Conservation (phyloP, 1,284 basidiomycete genomes). For the Tausonia pullulans region DNA sequence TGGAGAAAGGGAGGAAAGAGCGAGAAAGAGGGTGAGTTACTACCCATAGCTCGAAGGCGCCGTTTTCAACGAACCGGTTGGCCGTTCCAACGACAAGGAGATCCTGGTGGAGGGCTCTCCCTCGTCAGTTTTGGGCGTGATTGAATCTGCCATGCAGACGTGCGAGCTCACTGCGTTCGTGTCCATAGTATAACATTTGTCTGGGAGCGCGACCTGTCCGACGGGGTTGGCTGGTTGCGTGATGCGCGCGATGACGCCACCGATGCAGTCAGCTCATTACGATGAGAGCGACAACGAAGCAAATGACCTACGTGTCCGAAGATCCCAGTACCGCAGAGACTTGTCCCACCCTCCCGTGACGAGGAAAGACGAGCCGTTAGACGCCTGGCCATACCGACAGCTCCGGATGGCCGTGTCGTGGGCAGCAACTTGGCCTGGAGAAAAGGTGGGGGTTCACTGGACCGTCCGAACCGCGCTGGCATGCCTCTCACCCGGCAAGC, state of each 20-base stretch:
- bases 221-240: constrained; percentile 45
- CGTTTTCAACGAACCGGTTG: constrained; percentile 41
- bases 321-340: constrained; percentile 48
- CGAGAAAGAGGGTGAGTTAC: not conserved
- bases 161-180: not conserved
- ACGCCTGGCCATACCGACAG: constrained; percentile 48
- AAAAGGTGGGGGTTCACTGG: not conserved
- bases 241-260: not conserved
- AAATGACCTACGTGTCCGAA: not conserved
- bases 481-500: not conserved
- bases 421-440: constrained; percentile 50
- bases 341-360: constrained; percentile 89
- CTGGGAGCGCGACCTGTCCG: constrained; percentile 66
- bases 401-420: constrained; percentile 74
- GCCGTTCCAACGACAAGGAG: constrained; percentile 85
- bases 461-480: too few species aligned
- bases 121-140: constrained; percentile 26
- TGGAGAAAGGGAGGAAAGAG: not conserved
- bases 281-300: not conserved
- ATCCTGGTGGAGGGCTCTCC: constrained; percentile 27
- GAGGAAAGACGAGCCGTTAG: constrained; percentile 43
- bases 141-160: too few species aligned
- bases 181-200: constrained; percentile 58
- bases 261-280: not conserved
- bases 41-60: too few species aligned